Evolutionary conservation across 179 eudicot genomes (phyloP), one percentile per base, ranked within the genome.

Genomic region (Spergularia azorica): DNA sequence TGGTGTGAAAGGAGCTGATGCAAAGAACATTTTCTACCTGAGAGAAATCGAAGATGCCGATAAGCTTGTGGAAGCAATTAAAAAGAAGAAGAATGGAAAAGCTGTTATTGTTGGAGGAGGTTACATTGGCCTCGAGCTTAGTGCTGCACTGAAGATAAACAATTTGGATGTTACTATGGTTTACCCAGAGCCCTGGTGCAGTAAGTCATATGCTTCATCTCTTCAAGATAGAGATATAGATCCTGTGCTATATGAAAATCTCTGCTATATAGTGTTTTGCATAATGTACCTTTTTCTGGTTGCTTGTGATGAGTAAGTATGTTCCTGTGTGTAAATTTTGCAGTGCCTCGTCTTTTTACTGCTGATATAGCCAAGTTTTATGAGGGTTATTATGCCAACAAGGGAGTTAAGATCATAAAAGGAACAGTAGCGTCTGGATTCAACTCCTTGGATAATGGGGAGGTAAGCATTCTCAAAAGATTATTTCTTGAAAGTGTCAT

Each of bases 161-260:
- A 88, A 96, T 75, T 77, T 91, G 72, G 98, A 96, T 72, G 98
- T 94, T 80, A 88, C 74, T 58, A 96, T 96, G 99, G 98, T 96
- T 75, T 96, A 94, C 87, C 99, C 99, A 36, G 99, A 93, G 86
- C 99, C 99, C 18, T 96, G 99, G 99, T 96, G 99, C 92, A 96
- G 99, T 96, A 90, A 90, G 99, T 94, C 54, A 79, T 6, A 69
- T 67, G 21, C 76, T 75, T 20, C 41, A 18, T 12, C 46, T 66
- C 36, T 5, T 15, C 58, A 46, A 46, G 50, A 9, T 3, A 16
- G 9, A n/a, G 63, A 16, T 50, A 54, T 4, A 13, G 1, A 2
- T 69, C 20, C 18, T 43, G 5, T 58, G 11, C 6, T 6, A 2
- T 10, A 2, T 8, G 17, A 4, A 8, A 11, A 5, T 2, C 1